phyloP scores from a whole-genome alignment of 257 asterid genomes.

The Rhazya stricta region DNA sequence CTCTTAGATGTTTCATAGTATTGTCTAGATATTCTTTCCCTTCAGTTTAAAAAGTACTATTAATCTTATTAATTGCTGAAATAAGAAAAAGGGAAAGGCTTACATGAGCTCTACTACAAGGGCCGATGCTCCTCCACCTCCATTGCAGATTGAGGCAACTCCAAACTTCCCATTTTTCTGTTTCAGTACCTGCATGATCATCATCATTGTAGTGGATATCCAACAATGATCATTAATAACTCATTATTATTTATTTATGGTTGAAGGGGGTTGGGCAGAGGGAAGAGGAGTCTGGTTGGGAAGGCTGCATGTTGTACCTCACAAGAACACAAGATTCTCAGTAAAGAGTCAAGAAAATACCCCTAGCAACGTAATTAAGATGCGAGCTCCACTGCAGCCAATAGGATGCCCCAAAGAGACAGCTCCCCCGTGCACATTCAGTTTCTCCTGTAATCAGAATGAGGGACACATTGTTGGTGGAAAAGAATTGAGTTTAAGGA shows the following conservation, averaged over 20 bases:
- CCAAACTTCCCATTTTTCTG: slow-evolving; percentile 67
- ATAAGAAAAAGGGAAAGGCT: slow-evolving; percentile 10
- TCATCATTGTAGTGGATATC: neutral
- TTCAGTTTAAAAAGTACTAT: neutral
- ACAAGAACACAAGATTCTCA: neutral
- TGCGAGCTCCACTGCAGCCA: slow-evolving; percentile 97
- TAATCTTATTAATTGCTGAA: neutral
- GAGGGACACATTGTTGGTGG: slow-evolving; percentile 13
- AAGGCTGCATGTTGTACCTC: neutral
- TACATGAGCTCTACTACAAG: slow-evolving; percentile 68
- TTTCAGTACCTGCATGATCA: slow-evolving; percentile 67
- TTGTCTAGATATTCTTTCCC: neutral
- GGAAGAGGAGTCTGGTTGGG: neutral
- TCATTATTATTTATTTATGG: neutral
- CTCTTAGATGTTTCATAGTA: neutral
- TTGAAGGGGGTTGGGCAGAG: neutral
- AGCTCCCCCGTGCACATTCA: slow-evolving; percentile 89
- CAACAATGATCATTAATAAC: neutral
- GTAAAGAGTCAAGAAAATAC: slow-evolving; percentile 30
- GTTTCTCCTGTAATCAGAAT: slow-evolving; percentile 41
- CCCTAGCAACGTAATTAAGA: slow-evolving; percentile 85
- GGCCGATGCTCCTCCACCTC: slow-evolving; percentile 98
- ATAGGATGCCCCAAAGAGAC: slow-evolving; percentile 92
- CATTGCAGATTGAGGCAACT: slow-evolving; percentile 89
- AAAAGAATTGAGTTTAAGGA: neutral